Evolutionary conservation across 75 land plant species (phyloP), one percentile per base, ranked within the genome.

Genomic region (Selaginella tamariscina): DNA sequence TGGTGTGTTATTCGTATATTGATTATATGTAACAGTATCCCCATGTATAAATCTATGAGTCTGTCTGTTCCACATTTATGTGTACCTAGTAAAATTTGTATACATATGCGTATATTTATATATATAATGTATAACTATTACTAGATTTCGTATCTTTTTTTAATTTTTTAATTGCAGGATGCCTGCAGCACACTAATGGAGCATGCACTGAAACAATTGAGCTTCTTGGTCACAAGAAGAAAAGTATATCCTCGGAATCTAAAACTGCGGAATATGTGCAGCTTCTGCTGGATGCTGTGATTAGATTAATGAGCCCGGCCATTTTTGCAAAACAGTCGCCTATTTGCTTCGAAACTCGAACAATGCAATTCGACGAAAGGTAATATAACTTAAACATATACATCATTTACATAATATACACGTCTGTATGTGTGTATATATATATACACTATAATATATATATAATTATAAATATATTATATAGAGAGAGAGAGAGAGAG

Each of bases 181-280:
- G 68, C 65, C 32, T 83, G 80, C 72, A 82, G 77, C 32, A 77
- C 79, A 39, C 78, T 90, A 13, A 73, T 90, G 87, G 84, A 82
- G 74, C 74, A 88, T 66, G 83, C 77, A 60, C 60, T 85, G 24
- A 68, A 67, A 29, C 77, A 73, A 15, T 65, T 74, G 31, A 74
- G 63, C 5, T 59, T 2, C 23, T 18, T 60, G 2, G 27, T 75
- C 26, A 69, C 62, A 15, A 30, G 33, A 20, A 79, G 59, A 54
- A 71, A 32, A 18, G 75, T 70, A 55, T n/a, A 70, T 39, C 29
- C 30, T 0, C 54, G 26, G 54, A 68, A 64, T 79, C 68, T 30
- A 77, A 77, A 13, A 30, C 81, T 22, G 78, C 74, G 69, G 77
- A 72, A 32, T 30, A 57, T 26, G 39, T 74, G 2, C 66, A 55